Percentiles rank a stretch among this genome's conserved stretches.
These are phyloP conservation scores for Fagopyrum tataricum DNA, from an alignment of 148 eudicot species.

Conservation along the genomic window DNA sequence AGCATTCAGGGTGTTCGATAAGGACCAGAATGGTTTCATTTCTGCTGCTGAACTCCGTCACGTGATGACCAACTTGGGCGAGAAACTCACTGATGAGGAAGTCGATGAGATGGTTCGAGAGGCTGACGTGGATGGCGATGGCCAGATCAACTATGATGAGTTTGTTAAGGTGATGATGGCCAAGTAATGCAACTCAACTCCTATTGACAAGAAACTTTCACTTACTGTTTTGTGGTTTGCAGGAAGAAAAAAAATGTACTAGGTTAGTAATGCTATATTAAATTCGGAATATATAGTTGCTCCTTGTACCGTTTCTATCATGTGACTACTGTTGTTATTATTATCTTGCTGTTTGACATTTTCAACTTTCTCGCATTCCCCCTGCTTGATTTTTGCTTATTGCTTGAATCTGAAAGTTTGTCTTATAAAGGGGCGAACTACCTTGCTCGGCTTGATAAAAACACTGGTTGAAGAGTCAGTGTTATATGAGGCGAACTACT, in stretches of 20 bases:
- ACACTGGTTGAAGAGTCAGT: no score
- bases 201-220: not conserved
- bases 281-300: not conserved
- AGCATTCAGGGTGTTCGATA: constrained; percentile 11
- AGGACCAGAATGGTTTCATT: constrained; percentile 12
- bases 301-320: not conserved
- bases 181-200: constrained; percentile 8
- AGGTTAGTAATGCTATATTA: not conserved
- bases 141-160: constrained; percentile 17
- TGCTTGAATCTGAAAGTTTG: not conserved
- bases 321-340: not conserved
- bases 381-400: not conserved
- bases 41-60: no score
- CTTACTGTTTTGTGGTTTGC: not conserved
- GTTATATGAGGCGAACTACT: no score
- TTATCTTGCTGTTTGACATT: not conserved
- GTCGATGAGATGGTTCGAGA: no score
- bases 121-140: constrained; percentile 7
- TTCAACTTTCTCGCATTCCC: not conserved
- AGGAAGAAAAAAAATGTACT: not conserved
- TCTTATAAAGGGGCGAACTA: no score
- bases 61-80: no score
- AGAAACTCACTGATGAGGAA: no score
- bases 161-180: constrained; percentile 16
- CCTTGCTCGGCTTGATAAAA: no score